These are phyloP conservation scores for Zizania latifolia DNA, from an alignment of 176 grass and related monocot genomes.

Conservation along the genomic window DNA sequence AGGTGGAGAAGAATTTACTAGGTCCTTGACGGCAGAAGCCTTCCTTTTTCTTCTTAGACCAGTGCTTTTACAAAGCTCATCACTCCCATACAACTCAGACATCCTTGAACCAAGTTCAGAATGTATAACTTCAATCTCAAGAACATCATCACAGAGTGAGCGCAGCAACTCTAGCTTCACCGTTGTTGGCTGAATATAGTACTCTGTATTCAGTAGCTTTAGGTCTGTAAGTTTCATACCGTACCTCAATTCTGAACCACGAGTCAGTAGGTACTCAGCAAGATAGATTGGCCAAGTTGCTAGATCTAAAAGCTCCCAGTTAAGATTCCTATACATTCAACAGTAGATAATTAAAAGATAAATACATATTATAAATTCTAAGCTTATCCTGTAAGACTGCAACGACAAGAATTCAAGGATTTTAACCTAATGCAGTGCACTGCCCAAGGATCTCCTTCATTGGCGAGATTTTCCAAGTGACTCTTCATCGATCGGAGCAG, in stretches of 20 bases:
- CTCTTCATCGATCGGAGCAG: slow-evolving; percentile 68
- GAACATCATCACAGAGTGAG: slow-evolving; percentile 76
- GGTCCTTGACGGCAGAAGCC: slow-evolving; percentile 7
- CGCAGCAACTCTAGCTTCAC: slow-evolving; percentile 85
- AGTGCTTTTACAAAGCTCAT: slow-evolving; percentile 27
- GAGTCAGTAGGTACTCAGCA: slow-evolving; percentile 76
- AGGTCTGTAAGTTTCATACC: slow-evolving; percentile 61
- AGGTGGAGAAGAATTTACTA: slow-evolving; percentile 10
- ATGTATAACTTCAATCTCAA: slow-evolving; percentile 61
- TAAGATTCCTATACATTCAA: slow-evolving; percentile 73
- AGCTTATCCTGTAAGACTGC: background rate
- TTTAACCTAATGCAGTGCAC: slow-evolving; percentile 76
- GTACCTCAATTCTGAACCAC: slow-evolving; percentile 54
- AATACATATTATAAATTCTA: background rate
- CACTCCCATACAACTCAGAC: slow-evolving; percentile 49
- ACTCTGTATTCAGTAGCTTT: slow-evolving; percentile 62
- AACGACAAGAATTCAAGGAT: slow-evolving; percentile 1
- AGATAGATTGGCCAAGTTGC: slow-evolving; percentile 95
- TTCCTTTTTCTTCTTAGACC: slow-evolving; percentile 49
- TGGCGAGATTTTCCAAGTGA: slow-evolving; percentile 60
- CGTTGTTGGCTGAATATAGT: slow-evolving; percentile 62
- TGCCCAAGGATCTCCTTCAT: slow-evolving; percentile 70
- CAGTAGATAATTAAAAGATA: slow-evolving; percentile 16
- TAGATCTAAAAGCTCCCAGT: slow-evolving; percentile 91
- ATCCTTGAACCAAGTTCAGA: slow-evolving; percentile 64